Evolutionary conservation across 345 rosid species (phyloP).

Genomic region (Gynandropsis gynandra): DNA sequence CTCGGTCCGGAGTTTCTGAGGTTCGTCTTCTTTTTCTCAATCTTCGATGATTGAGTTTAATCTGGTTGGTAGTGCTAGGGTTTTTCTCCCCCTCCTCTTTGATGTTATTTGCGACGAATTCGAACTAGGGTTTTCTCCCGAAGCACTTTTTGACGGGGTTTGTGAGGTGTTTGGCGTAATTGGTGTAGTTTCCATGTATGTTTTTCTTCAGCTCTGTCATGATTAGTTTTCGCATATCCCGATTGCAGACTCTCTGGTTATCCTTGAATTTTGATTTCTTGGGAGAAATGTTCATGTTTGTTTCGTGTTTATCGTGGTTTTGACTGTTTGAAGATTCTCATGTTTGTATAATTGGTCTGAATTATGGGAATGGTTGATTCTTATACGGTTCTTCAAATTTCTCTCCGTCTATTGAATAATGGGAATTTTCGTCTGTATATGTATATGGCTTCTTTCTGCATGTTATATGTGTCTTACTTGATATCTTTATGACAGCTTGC

Average conservation of each 20-base stretch:
- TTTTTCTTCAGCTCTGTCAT: background rate
- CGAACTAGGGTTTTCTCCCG: no score
- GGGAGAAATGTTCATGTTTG: slow-evolving; percentile 1
- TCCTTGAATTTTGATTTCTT: background rate
- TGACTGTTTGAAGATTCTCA: background rate
- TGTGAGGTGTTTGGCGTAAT: background rate
- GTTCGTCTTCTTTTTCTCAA: slow-evolving; percentile 6
- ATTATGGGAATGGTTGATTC: no score
- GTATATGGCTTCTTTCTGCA: background rate
- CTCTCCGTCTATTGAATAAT: no score
- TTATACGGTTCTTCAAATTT: no score
- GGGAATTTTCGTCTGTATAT: no score
- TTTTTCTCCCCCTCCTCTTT: background rate
- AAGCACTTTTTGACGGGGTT: background rate
- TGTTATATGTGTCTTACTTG: background rate
- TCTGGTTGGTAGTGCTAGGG: slow-evolving; percentile 17
- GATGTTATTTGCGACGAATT: no score
- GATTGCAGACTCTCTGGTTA: background rate
- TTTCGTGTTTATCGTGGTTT: background rate
- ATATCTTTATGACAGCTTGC: background rate
- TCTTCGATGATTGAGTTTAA: background rate
- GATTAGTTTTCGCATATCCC: background rate
- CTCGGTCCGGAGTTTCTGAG: slow-evolving; percentile 18
- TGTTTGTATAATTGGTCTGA: background rate
- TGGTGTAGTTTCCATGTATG: no score